Evolutionary conservation across 78 protist species (phyloP).

Genomic region (Bigelowiella natans): DNA sequence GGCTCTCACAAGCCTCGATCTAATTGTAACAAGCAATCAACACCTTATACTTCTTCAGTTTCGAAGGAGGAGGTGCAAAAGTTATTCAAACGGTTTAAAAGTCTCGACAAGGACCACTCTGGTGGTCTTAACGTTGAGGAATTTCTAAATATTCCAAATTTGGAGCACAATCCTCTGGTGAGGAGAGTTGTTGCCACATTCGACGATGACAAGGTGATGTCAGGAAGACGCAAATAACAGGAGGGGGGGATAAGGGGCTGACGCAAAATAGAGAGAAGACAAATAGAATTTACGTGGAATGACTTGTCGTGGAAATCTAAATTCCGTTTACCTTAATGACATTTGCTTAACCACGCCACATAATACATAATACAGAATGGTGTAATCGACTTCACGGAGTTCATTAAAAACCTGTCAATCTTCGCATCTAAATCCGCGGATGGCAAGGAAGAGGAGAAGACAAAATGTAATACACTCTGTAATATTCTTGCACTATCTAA

Average conservation of each 20-base stretch:
- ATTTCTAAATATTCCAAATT: not conserved
- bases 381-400: not conserved
- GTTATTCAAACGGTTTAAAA: not conserved
- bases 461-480: not conserved
- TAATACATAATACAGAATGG: too few species aligned
- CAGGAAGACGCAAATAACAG: not conserved
- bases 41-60: too few species aligned
- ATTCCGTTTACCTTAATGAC: too few species aligned
- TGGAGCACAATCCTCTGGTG: not conserved
- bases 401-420: not conserved
- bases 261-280: too few species aligned
- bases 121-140: not conserved
- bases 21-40: too few species aligned
- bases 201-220: constrained; percentile 5
- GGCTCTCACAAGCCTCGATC: too few species aligned
- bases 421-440: not conserved
- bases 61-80: not conserved
- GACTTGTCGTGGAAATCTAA: too few species aligned
- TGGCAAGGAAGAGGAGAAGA: not conserved
- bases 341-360: too few species aligned
- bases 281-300: too few species aligned
- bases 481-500: not conserved
- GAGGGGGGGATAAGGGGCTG: too few species aligned
- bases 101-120: not conserved
- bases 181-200: not conserved